These are phyloP conservation scores for Penicillium coffeae DNA, from an alignment of 495 filamentous ascomycete genomes.

Conservation along the genomic window DNA sequence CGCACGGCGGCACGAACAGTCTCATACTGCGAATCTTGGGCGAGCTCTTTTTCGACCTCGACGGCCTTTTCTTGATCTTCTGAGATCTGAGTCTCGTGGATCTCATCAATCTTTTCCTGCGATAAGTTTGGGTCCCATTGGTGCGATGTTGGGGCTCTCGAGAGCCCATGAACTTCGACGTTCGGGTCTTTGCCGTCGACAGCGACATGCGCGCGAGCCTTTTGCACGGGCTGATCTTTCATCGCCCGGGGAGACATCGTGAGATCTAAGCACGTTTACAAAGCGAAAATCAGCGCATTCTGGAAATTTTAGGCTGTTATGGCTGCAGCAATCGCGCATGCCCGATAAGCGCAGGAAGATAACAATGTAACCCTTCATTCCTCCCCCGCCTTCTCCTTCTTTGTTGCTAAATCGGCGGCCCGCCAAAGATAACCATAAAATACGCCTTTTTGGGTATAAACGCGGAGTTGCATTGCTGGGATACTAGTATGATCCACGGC, in stretches of 20 bases:
- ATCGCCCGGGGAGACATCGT: not conserved
- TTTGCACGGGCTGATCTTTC: not conserved
- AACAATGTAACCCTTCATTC: conserved; percentile 5
- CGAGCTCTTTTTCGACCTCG: conserved; percentile 12
- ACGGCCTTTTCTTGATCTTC: conserved; percentile 17
- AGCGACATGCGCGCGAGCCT: not conserved
- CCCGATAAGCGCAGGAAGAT: not conserved
- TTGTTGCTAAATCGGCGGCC: not conserved
- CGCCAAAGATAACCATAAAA: conserved; percentile 5
- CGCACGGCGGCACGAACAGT: conserved; percentile 19
- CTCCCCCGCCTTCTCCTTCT: not conserved
- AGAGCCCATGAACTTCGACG: conserved; percentile 6
- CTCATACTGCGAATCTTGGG: conserved; percentile 20
- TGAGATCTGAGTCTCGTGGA: conserved; percentile 8
- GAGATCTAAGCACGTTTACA: no score
- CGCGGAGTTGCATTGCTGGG: conserved; percentile 13
- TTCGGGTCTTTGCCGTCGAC: conserved; percentile 1
- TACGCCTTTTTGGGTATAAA: conserved; percentile 15
- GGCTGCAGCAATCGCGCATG: no score
- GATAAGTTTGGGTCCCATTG: conserved; percentile 21
- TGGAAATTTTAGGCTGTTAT: no score
- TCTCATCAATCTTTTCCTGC: conserved; percentile 16
- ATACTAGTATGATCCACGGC: not conserved
- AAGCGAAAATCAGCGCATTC: no score
- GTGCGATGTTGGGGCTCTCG: conserved; percentile 9